Evolutionary conservation across 2,329 filamentous ascomycete genomes (phyloP).

Genomic region (Nigrospora osmanthi): DNA sequence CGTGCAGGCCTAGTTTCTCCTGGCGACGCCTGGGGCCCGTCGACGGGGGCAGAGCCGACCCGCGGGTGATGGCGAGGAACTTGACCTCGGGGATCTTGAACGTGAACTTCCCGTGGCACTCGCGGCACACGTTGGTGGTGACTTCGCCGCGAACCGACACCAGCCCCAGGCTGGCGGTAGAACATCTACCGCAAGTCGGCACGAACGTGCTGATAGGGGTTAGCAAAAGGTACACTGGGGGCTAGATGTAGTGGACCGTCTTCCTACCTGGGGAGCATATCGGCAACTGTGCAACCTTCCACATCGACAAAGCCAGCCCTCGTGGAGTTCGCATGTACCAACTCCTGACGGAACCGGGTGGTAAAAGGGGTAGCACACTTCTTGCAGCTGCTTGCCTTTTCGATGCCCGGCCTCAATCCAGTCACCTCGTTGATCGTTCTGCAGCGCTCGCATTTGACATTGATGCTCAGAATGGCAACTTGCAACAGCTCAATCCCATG

Average conservation of each 20-base stretch:
- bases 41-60: slow-evolving; percentile 31
- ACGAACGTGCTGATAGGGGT: slow-evolving; percentile 56
- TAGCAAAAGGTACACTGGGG: neutral
- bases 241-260: neutral
- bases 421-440: slow-evolving; percentile 65
- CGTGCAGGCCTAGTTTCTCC: slow-evolving; percentile 48
- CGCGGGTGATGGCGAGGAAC: slow-evolving; percentile 62
- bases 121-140: slow-evolving; percentile 66
- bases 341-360: slow-evolving; percentile 54
- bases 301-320: slow-evolving; percentile 73
- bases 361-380: slow-evolving; percentile 49
- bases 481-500: slow-evolving; percentile 72
- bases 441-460: slow-evolving; percentile 72
- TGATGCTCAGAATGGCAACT: slow-evolving; percentile 57
- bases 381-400: slow-evolving; percentile 46
- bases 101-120: slow-evolving; percentile 73
- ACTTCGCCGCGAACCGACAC: slow-evolving; percentile 67
- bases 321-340: slow-evolving; percentile 67
- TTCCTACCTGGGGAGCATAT: slow-evolving; percentile 62
- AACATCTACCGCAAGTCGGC: slow-evolving; percentile 72
- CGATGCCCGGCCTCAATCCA: slow-evolving; percentile 49
- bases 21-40: slow-evolving; percentile 35
- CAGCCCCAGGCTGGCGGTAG: slow-evolving; percentile 59
- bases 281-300: slow-evolving; percentile 64
- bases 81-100: slow-evolving; percentile 73